Evolutionary conservation across 2,329 filamentous ascomycete species (phyloP), one percentile per base, ranked within the genome.

Genomic region (Acrocalymma vagum): DNA sequence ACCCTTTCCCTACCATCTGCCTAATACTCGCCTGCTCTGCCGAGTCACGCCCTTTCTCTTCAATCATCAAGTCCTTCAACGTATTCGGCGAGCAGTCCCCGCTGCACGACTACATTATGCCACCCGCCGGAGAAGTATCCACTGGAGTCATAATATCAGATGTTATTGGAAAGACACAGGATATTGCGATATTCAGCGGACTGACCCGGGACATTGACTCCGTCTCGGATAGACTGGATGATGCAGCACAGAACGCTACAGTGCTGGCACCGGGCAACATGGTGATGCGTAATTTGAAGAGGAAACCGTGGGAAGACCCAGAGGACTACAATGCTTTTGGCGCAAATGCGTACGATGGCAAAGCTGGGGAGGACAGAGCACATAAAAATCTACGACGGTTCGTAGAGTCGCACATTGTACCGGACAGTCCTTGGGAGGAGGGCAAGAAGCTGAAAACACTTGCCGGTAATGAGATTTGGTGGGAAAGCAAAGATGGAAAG

Each of bases 241-340:
- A 90, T 63, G 69, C 78, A 1, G 63, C 73, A 1, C 71, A 79
- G 42, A 92, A 93, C 65, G 88, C 88, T 11, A 96, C 91, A 2
- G 84, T 97, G 16, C 82, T 97, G 3, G 93, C 92, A 5, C 94
- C 94, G 1, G 75, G 88, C 38, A 97, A 99, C 76, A 84, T 81
- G 13, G 90, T 86, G 3, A 83, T 99, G 61, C 87, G 88, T 52
- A 75, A 72, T 1, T 75, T 97, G 16, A 88, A 91, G 1, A 79
- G 87, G 36, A 97, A 96, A 69, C 92, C 92, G 0, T 95, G 90
- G 90, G 89, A 85, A 59, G 78, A 92, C 49, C 82, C 87, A 0
- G 71, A 79, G 36, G 91, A 96, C 53, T 93, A 94, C 65, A 73
- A 77, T 3, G 69, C 70, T 1, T 72, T 87, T 3, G 90, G 90